These are phyloP conservation scores for Cytospora piceicola DNA, from an alignment of 2,329 filamentous ascomycete species.

Conservation along the genomic window DNA sequence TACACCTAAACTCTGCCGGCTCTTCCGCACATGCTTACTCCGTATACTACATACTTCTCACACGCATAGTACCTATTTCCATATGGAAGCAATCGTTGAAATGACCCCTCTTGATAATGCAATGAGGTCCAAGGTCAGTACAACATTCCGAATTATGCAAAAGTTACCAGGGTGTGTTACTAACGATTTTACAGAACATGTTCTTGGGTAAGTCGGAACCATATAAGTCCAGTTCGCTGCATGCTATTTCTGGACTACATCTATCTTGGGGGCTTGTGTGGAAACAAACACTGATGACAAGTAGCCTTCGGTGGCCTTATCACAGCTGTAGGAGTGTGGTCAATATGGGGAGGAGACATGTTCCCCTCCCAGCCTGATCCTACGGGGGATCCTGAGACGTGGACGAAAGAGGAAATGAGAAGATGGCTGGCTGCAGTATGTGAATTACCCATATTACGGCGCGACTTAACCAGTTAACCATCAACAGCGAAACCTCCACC, in stretches of 20 bases:
- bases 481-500: conserved; percentile 51
- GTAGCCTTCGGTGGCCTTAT: conserved; percentile 80
- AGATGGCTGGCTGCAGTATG: conserved; percentile 81
- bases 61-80: background rate
- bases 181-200: conserved; percentile 57
- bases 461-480: conserved; percentile 9
- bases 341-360: conserved; percentile 83
- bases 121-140: conserved; percentile 68
- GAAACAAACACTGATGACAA: conserved; percentile 5
- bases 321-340: conserved; percentile 79
- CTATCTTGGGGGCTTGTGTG: background rate
- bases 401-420: conserved; percentile 80
- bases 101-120: conserved; percentile 71
- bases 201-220: conserved; percentile 62
- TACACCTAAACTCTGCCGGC: conserved; percentile 6
- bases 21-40: background rate
- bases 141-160: conserved; percentile 14
- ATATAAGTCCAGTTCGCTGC: too few relatives aligned
- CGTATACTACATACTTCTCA: background rate
- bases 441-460: conserved; percentile 30
- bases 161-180: background rate
- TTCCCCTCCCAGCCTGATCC: conserved; percentile 78
- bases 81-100: conserved; percentile 52
- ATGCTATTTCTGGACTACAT: background rate
- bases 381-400: conserved; percentile 70